Evolutionary conservation across 768 basidiomycete genomes (phyloP), one percentile per base, ranked within the genome.

Genomic region (Hebeloma cylindrosporum): DNA sequence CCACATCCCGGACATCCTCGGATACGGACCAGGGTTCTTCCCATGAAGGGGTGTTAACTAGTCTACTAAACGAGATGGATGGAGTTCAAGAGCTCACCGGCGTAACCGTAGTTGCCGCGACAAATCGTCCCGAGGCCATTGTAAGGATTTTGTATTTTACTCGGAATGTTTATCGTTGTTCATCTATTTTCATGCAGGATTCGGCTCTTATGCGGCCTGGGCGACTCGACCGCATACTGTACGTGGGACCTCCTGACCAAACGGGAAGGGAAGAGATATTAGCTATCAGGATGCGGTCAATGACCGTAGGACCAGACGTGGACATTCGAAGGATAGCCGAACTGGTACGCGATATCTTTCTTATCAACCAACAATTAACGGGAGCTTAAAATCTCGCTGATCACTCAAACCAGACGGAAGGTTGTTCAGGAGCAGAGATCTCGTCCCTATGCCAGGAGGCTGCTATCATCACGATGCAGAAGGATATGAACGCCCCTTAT

Each of bases 341-440:
- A 33, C 66, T 92, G 66, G 93, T 93, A 57, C 49, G 73, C 45
- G n/a, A 22, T 16, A 21, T 18, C 40, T 25, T 34, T 22, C 23
- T 41, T 0, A 6, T 16, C 11, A n/a, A n/a, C n/a, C n/a, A n/a
- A n/a, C n/a, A n/a, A n/a, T n/a, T n/a, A n/a, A n/a, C n/a, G n/a
- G n/a, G n/a, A n/a, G n/a, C n/a, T n/a, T n/a, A n/a, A n/a, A n/a
- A n/a, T 44, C 22, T 44, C 32, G 16, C 32, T 43, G n/a, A 45
- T 23, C 9, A 17, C 17, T 21, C 9, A 26, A 13, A 40, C 25
- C 38, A 98, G 96, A 88, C 93, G 1, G 83, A 88, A 7, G 96
- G 95, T 1, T 99, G 93, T 61, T 98, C 94, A 14, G 96, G 96
- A 4, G 96, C 96, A 4, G 96, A 99, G 64, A 82, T 98, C 25